phyloP scores from a whole-genome alignment of 129 eudicot species.

The Erigeron canadensis region DNA sequence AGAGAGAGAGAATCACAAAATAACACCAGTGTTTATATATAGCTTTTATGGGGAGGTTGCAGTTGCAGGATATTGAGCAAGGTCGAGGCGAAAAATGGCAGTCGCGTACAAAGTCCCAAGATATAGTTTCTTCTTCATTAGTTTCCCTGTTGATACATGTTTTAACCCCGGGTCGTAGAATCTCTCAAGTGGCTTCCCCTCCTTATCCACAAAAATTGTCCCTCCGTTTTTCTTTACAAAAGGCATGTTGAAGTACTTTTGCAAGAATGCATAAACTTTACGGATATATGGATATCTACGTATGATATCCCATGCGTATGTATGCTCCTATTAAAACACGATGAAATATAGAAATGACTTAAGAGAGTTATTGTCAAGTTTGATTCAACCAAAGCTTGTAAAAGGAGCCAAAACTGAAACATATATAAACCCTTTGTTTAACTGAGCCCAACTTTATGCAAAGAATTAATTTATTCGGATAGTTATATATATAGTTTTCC shows the following conservation, averaged over 20 bases:
- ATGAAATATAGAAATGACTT: neutral
- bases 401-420: too few relatives aligned
- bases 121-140: conserved; percentile 62
- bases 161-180: conserved; percentile 43
- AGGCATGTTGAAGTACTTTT: conserved; percentile 41
- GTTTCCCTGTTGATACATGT: conserved; percentile 40
- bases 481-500: too few relatives aligned
- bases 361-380: neutral
- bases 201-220: conserved; percentile 56
- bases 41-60: conserved; percentile 14
- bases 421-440: too few relatives aligned
- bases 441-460: too few relatives aligned
- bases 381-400: too few relatives aligned
- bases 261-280: conserved; percentile 48
- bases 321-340: conserved; percentile 32
- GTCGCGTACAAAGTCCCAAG: conserved; percentile 45
- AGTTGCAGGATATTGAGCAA: conserved; percentile 51
- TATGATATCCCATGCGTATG: conserved; percentile 33
- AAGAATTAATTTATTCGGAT: too few relatives aligned
- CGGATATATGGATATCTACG: conserved; percentile 53
- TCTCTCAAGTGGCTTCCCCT: conserved; percentile 58
- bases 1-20: too few relatives aligned
- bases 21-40: too few relatives aligned
- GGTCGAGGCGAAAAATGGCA: conserved; percentile 65
- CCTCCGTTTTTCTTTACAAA: conserved; percentile 54